A percentile compares a stretch with the other conserved stretches of the same genome.
Conservation (phyloP, 495 filamentous ascomycete genomes). For the Penicillium arizonense region DNA sequence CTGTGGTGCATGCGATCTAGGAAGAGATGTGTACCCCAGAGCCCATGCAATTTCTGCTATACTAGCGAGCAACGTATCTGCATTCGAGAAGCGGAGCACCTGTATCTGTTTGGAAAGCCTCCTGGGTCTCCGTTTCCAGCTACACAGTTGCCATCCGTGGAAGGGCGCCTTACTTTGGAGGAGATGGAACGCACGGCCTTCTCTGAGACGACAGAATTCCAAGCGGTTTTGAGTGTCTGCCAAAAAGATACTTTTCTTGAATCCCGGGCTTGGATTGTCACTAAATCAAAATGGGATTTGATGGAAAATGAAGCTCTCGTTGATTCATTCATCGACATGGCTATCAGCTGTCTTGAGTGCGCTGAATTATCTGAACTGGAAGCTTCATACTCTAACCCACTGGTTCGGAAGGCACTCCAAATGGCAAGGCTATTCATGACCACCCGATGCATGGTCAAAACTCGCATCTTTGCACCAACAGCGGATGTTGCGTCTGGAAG, state of each 20-base stretch:
- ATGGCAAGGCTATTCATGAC: slow-evolving; percentile 11
- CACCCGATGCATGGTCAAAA: slow-evolving; percentile 2
- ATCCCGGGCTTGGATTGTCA: neutral
- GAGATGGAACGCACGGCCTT: neutral
- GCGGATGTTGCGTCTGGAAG: slow-evolving; percentile 1
- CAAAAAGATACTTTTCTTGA: neutral
- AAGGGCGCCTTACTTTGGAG: slow-evolving; percentile 1
- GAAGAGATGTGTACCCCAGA: slow-evolving; percentile 23
- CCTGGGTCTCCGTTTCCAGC: neutral
- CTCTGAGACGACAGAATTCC: too few relatives aligned
- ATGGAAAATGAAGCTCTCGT: neutral
- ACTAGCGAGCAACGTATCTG: slow-evolving; percentile 9
- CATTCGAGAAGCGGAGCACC: slow-evolving; percentile 13
- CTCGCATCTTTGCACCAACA: neutral
- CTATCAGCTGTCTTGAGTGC: neutral
- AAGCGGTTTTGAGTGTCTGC: neutral
- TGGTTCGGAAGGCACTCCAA: slow-evolving; percentile 6
- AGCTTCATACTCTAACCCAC: neutral
- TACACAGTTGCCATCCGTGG: neutral
- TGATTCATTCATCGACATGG: neutral
- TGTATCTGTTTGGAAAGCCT: slow-evolving; percentile 5
- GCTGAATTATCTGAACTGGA: slow-evolving; percentile 1
- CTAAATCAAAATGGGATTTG: neutral
- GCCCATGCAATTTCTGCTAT: slow-evolving; percentile 19
- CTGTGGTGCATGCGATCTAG: slow-evolving; percentile 23